phyloP scores from a whole-genome alignment of 2,329 filamentous ascomycete genomes.

The Cadophora gregata region DNA sequence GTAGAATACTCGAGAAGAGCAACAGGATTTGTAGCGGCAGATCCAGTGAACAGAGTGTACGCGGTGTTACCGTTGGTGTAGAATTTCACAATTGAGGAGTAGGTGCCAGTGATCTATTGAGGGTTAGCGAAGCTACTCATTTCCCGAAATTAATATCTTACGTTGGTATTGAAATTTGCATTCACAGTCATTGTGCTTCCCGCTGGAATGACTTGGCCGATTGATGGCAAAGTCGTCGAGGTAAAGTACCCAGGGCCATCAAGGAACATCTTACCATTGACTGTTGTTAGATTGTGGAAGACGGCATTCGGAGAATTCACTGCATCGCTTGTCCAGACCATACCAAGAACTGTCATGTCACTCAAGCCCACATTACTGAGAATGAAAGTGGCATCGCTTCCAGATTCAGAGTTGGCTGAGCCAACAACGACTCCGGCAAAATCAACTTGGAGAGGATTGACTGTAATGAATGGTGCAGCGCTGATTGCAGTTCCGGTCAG shows the following conservation, averaged over 20 bases:
- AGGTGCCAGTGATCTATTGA: conserved; percentile 23
- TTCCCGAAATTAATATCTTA: conserved; percentile 6
- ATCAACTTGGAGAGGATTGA: conserved; percentile 43
- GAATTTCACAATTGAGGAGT: conserved; percentile 18
- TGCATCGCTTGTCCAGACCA: conserved; percentile 36
- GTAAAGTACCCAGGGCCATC: conserved; percentile 23
- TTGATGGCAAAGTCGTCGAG: conserved; percentile 25
- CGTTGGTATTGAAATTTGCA: conserved; percentile 36
- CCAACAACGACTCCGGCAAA: conserved; percentile 46
- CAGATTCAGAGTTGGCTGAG: conserved; percentile 33
- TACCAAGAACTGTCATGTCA: conserved; percentile 42
- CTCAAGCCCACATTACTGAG: conserved; percentile 44
- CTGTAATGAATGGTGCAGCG: conserved; percentile 39
- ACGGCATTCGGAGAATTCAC: conserved; percentile 1
- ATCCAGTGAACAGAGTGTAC: conserved; percentile 24
- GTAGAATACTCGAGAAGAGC: conserved; percentile 25
- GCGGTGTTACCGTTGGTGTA: conserved; percentile 25
- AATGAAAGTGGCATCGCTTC: conserved; percentile 40
- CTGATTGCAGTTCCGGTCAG: conserved; percentile 45
- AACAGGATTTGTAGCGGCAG: conserved; percentile 21
- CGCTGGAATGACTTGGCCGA: conserved; percentile 35
- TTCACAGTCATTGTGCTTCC: conserved; percentile 37
- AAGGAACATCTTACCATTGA: conserved; percentile 13
- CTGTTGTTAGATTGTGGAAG: conserved; percentile 21
- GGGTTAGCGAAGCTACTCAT: neutral